Conservation (phyloP, 441 rosid species). For the Manihot esculenta region DNA sequence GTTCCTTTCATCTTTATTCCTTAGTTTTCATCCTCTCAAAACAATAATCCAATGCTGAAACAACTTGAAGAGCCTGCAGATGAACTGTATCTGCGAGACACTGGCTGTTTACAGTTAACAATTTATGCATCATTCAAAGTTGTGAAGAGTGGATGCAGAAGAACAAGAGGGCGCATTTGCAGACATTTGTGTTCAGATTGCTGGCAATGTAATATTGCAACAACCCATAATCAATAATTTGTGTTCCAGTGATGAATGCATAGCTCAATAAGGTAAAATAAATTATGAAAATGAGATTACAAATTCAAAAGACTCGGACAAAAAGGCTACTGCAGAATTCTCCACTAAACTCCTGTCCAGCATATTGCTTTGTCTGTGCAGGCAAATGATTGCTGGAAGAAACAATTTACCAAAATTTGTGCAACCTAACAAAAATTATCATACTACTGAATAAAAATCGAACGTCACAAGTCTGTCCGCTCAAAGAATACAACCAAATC, state of each 20-base stretch:
- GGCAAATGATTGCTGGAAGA: neutral
- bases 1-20: too few species aligned
- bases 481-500: conserved; percentile 34
- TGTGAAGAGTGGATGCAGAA: conserved; percentile 54
- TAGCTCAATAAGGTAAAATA: too few species aligned
- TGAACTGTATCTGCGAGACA: too few species aligned
- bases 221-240: too few species aligned
- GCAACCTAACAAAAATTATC: conserved; percentile 7
- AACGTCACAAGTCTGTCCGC: conserved; percentile 18
- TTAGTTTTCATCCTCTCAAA: too few species aligned
- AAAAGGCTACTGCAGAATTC: neutral
- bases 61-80: too few species aligned
- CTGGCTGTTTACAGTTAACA: too few species aligned
- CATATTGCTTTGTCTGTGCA: neutral
- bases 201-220: conserved; percentile 84
- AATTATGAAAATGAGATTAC: neutral
- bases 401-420: neutral
- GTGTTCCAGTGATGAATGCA: too few species aligned
- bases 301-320: neutral
- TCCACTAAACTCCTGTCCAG: neutral
- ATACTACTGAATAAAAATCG: conserved; percentile 8
- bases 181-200: conserved; percentile 59
- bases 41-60: too few species aligned
- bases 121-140: too few species aligned
- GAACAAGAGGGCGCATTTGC: conserved; percentile 55